phyloP scores from a whole-genome alignment of 1,284 basidiomycete species.

The Cyathus pygmaeus region DNA sequence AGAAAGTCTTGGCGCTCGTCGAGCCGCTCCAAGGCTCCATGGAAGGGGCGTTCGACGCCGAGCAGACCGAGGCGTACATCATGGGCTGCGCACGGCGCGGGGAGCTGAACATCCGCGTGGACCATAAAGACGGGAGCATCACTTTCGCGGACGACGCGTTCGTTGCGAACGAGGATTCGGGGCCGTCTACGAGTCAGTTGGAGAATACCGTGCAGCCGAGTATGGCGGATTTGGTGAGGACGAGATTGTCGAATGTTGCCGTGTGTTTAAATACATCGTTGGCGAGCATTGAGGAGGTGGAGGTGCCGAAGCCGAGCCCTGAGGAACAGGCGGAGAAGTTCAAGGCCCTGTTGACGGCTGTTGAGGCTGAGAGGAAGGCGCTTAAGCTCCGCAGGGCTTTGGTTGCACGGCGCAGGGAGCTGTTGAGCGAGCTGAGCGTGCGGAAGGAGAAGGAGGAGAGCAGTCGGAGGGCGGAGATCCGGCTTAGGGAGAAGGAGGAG shows the following conservation, averaged over 20 bases:
- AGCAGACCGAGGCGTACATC: constrained; percentile 90
- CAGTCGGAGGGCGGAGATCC: constrained; percentile 79
- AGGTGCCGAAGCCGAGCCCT: constrained; percentile 56
- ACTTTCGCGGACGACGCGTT: constrained; percentile 87
- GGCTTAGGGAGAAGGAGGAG: constrained; percentile 79
- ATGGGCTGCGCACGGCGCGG: constrained; percentile 92
- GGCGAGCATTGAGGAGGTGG: constrained; percentile 55
- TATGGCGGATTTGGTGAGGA: constrained; percentile 75
- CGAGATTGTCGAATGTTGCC: constrained; percentile 82
- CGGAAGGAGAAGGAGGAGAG: constrained; percentile 94
- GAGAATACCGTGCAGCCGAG: constrained; percentile 69
- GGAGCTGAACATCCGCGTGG: constrained; percentile 89
- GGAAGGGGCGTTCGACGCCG: constrained; percentile 71
- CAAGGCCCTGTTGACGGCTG: constrained; percentile 64
- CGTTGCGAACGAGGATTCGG: constrained; percentile 55
- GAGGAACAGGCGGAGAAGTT: constrained; percentile 67
- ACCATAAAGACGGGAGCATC: constrained; percentile 90
- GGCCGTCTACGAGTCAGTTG: constrained; percentile 37
- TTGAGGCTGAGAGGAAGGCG: constrained; percentile 80
- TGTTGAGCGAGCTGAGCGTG: constrained; percentile 86
- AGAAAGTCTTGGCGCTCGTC: constrained; percentile 80
- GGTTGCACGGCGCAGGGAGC: constrained; percentile 88
- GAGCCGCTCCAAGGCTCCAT: constrained; percentile 72
- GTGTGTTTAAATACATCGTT: constrained; percentile 79
- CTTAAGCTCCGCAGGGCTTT: constrained; percentile 83